Evolutionary conservation across 2,329 filamentous ascomycete species (phyloP).

Genomic region (Mycosphaerella arachidis): DNA sequence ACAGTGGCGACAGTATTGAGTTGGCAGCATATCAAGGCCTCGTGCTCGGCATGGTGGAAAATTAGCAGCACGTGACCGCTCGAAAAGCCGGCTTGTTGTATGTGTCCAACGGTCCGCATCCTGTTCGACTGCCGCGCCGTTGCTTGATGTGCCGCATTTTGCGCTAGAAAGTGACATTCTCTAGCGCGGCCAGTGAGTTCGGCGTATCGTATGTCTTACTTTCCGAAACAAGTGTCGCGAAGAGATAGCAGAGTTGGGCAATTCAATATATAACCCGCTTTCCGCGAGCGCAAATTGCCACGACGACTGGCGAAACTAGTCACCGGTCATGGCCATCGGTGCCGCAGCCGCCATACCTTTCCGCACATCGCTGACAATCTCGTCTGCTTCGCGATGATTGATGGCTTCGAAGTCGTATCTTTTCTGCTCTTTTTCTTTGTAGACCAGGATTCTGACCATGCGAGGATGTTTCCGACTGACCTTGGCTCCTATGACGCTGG

Average conservation of each 20-base stretch:
- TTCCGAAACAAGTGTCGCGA: background rate
- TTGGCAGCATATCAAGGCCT: background rate
- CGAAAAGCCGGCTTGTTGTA: background rate
- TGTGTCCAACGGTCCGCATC: background rate
- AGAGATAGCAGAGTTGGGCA: background rate
- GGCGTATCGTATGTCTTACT: background rate
- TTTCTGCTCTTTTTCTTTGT: constrained; percentile 68
- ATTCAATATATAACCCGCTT: background rate
- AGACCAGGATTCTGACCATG: constrained; percentile 75
- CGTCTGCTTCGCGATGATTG: constrained; percentile 65
- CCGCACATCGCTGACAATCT: constrained; percentile 74
- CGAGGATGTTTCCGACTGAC: constrained; percentile 74
- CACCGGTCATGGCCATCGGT: background rate
- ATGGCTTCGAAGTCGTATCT: constrained; percentile 81
- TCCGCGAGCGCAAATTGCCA: background rate
- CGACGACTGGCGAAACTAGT: background rate
- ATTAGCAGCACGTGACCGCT: too few species aligned
- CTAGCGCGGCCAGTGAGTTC: background rate
- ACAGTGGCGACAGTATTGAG: background rate
- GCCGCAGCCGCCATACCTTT: constrained; percentile 20
- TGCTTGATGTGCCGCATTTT: background rate
- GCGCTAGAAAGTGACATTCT: constrained; percentile 1
- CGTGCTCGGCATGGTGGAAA: too few species aligned
- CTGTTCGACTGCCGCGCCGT: background rate
- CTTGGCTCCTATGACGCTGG: constrained; percentile 76